phyloP scores from a whole-genome alignment of 495 filamentous ascomycete genomes.

The Pseudomonodictys pantanalensis region DNA sequence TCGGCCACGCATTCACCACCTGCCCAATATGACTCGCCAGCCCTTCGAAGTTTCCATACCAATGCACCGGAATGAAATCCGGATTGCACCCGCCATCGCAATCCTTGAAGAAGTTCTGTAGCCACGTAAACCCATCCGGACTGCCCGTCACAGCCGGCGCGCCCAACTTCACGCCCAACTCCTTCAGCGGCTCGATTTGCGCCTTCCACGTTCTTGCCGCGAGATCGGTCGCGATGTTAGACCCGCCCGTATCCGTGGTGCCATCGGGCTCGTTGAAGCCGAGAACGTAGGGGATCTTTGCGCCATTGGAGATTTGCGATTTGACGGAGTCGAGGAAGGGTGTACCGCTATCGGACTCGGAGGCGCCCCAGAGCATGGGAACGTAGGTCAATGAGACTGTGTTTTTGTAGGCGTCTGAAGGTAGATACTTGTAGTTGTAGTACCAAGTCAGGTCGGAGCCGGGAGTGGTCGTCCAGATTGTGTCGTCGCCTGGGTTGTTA shows the following conservation, averaged over 20 bases:
- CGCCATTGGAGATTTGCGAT: conserved; percentile 49
- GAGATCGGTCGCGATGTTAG: conserved; percentile 50
- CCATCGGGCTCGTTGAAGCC: conserved; percentile 76
- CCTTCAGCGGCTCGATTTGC: conserved; percentile 63
- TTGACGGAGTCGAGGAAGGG: conserved; percentile 56
- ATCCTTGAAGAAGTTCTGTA: conserved; percentile 57
- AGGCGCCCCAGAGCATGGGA: conserved; percentile 74
- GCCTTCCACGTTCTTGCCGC: conserved; percentile 66
- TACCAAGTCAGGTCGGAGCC: conserved; percentile 70
- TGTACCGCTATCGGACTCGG: conserved; percentile 45
- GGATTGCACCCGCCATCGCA: conserved; percentile 55
- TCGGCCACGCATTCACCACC: conserved; percentile 56
- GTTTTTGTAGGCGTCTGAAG: conserved; percentile 48
- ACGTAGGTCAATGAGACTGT: conserved; percentile 62
- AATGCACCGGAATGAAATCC: conserved; percentile 74
- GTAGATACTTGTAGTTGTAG: conserved; percentile 66
- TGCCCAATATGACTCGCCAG: conserved; percentile 67
- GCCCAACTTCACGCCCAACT: conserved; percentile 41
- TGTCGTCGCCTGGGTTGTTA: conserved; percentile 54
- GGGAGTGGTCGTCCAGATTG: conserved; percentile 52
- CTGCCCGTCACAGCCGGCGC: conserved; percentile 40
- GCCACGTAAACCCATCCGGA: conserved; percentile 58
- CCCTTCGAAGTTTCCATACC: conserved; percentile 74
- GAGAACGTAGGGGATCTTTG: conserved; percentile 63
- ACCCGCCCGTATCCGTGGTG: conserved; percentile 52